Base-by-base conservation (phyloP, 176 grass and related monocot genomes). In the Hyparrhenia diplandra region DNA sequence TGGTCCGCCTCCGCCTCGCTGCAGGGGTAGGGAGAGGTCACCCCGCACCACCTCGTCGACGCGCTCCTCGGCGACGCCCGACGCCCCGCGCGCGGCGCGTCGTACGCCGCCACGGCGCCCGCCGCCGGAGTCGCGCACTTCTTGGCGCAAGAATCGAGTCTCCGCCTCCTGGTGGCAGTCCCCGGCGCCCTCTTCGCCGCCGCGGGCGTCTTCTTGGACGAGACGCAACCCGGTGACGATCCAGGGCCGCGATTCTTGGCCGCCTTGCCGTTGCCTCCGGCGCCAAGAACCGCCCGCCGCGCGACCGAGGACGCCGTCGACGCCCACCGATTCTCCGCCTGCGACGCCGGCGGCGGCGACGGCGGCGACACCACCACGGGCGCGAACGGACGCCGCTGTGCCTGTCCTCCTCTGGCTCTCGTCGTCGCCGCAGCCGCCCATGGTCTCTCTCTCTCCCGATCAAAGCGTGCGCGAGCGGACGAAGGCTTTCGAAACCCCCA, bases 311-410 rank as follows among this genome's bases (percentile, higher is more conserved):
- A 63, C 20, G 11, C 1, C 31, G 3, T 30, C 42, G 42, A 13
- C 32, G 31, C 16, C 32, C 78, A 32, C 39, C 20, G 31, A 7
- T 60, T 85, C 51, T 52, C 67, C 31, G 40, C 63, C 63, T 41
- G 30, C 29, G 69, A 47, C 4, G 45, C 45, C 41, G 46, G 14
- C 49, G 17, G 1, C 66, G 6, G 6, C 29, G 79, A 37, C 60
- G 81, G 66, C 28, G 80, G 25, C 14, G 45, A 18, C 69, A 62
- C 71, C 32, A 13, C 54, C 9, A 87, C 73, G 41, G 52, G 52
- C 64, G 87, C 82, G 12, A 85, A 85, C 52, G 82, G 82, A 20
- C 77, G 31, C 54, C 87, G 76, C 34, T n/a, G n/a, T n/a, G 51
- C 41, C 7, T 0, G 10, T 42, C 40, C 40, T 18, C 64, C 37